These are phyloP conservation scores for Ustilago bromivora DNA, from an alignment of 1,284 basidiomycete genomes.

Conservation along the genomic window DNA sequence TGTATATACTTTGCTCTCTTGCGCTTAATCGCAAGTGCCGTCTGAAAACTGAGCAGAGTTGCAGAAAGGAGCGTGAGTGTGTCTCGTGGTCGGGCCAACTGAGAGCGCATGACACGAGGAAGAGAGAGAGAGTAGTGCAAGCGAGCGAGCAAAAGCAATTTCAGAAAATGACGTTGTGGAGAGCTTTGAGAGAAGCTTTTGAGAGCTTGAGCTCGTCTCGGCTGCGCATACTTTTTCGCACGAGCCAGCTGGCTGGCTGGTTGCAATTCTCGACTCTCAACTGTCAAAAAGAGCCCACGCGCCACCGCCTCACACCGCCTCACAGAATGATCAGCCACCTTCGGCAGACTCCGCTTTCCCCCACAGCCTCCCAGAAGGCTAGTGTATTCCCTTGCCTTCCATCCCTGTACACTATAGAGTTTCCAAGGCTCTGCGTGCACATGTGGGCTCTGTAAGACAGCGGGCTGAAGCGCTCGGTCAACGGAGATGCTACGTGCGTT, in stretches of 20 bases:
- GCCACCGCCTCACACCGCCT: no score
- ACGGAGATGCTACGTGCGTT: no score
- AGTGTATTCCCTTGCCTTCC: no score
- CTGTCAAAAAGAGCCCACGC: no score
- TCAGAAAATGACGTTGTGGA: constrained; percentile 7
- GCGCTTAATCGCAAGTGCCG: neutral
- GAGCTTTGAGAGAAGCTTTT: neutral
- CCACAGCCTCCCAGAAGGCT: no score
- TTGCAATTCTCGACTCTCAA: neutral
- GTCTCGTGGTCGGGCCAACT: constrained; percentile 6
- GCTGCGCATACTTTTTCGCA: constrained; percentile 9
- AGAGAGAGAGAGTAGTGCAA: neutral
- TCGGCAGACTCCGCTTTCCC: no score
- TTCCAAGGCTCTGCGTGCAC: no score
- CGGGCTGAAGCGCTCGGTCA: no score
- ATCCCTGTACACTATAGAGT: no score
- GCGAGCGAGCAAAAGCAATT: neutral
- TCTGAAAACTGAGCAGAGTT: neutral
- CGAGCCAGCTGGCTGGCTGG: neutral
- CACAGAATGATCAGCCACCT: no score
- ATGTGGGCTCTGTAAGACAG: no score
- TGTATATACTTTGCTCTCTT: neutral
- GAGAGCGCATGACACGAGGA: neutral
- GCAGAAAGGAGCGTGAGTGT: neutral
- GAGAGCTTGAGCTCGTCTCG: neutral